Evolutionary conservation across 2,329 filamentous ascomycete species (phyloP).

Genomic region (Volutella citrinella): DNA sequence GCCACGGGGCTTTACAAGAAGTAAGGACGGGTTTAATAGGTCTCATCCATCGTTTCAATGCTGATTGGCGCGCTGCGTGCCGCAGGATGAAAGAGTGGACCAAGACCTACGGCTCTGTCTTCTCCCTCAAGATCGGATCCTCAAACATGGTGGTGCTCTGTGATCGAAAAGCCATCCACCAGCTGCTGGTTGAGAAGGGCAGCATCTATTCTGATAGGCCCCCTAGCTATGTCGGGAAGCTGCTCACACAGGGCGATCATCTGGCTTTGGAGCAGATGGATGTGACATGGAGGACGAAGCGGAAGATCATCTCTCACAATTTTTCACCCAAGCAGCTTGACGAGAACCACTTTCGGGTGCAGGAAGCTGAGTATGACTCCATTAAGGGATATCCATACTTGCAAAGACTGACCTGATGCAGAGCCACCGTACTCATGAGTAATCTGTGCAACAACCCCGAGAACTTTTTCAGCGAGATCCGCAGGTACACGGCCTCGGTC

Average conservation of each 20-base stretch:
- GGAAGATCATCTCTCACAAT: neutral
- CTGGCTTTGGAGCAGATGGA: constrained; percentile 1
- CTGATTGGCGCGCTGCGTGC: no score
- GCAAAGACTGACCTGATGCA: neutral
- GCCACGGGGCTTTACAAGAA: neutral
- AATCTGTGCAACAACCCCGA: neutral
- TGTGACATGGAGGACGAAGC: neutral
- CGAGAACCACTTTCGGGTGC: neutral
- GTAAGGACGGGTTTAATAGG: no score
- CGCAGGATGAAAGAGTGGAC: constrained; percentile 39
- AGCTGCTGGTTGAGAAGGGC: constrained; percentile 1
- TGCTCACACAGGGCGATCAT: neutral
- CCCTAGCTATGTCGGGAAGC: neutral
- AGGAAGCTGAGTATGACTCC: neutral
- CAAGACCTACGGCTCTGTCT: constrained; percentile 40
- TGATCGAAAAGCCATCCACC: constrained; percentile 34
- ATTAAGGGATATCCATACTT: neutral
- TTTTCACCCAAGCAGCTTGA: neutral
- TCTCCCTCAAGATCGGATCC: constrained; percentile 39
- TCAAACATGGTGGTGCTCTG: constrained; percentile 40
- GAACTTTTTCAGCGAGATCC: neutral
- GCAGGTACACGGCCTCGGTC: neutral
- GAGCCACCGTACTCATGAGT: neutral
- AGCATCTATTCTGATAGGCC: constrained; percentile 1
- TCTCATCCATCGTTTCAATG: no score